phyloP scores from a whole-genome alignment of 2,329 filamentous ascomycete species.

The Fusarium sp. region DNA sequence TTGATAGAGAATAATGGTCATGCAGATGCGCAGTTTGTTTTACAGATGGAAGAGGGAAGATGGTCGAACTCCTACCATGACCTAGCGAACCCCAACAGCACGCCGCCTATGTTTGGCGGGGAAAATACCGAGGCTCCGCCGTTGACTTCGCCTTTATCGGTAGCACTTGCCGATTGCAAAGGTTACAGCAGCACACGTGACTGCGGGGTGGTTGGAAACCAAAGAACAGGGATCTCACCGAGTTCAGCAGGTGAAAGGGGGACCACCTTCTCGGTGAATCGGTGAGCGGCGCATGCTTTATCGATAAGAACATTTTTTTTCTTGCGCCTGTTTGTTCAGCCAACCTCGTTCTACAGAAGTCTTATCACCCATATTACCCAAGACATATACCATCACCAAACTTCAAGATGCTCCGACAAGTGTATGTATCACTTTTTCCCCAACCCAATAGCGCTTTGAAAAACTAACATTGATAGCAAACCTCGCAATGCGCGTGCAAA shows the following conservation, averaged over 20 bases:
- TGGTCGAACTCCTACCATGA: constrained; percentile 20
- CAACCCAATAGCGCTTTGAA: neutral
- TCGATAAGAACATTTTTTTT: constrained; percentile 55
- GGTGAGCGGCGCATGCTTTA: constrained; percentile 41
- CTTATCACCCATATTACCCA: constrained; percentile 27
- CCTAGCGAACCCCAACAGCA: constrained; percentile 30
- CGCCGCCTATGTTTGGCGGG: constrained; percentile 42
- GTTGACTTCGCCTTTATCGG: constrained; percentile 31
- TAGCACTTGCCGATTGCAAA: constrained; percentile 26
- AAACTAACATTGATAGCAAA: constrained; percentile 55
- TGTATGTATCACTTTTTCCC: constrained; percentile 52
- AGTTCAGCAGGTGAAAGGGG: constrained; percentile 1
- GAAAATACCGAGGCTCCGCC: constrained; percentile 49
- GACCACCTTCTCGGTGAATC: constrained; percentile 20
- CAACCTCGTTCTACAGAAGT: constrained; percentile 27
- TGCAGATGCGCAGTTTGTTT: constrained; percentile 10
- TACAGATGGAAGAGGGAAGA: constrained; percentile 28
- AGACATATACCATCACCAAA: constrained; percentile 25
- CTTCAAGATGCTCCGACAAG: constrained; percentile 62
- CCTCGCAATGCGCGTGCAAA: constrained; percentile 86
- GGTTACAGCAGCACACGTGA: constrained; percentile 50
- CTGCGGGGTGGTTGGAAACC: constrained; percentile 45
- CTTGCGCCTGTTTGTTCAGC: constrained; percentile 35
- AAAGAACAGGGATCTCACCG: constrained; percentile 18
- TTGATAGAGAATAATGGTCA: constrained; percentile 5